Percentiles rank a stretch among this genome's conserved stretches.
Evolutionary conservation across 805 yeast genomes (phyloP).

Genomic region (Metschnikowia santaceciliae): DNA sequence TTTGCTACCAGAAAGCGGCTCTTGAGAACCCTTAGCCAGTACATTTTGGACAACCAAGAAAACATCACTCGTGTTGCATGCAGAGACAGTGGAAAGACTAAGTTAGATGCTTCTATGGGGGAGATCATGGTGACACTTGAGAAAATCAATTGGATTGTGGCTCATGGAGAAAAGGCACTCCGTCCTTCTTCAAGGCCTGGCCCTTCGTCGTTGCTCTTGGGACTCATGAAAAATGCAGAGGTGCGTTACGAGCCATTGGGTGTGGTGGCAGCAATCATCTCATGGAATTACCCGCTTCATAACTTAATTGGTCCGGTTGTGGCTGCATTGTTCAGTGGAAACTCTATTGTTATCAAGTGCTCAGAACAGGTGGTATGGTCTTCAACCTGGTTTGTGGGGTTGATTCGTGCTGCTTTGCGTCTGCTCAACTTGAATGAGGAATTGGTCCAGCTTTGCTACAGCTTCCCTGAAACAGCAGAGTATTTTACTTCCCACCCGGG

Average conservation of each 20-base stretch:
- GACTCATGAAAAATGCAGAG: conserved; percentile 82
- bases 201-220: conserved; percentile 79
- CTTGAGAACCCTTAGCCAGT: conserved; percentile 65
- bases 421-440: conserved; percentile 75
- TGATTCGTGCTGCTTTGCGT: conserved; percentile 68
- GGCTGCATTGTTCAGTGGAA: conserved; percentile 87
- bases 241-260: conserved; percentile 92
- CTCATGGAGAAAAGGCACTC: conserved; percentile 73
- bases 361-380: conserved; percentile 97
- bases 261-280: conserved; percentile 81
- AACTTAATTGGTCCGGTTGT: conserved; percentile 89
- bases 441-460: conserved; percentile 81
- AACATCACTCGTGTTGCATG: conserved; percentile 89
- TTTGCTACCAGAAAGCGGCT: conserved; percentile 67
- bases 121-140: conserved; percentile 94
- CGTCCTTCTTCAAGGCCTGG: conserved; percentile 77
- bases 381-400: conserved; percentile 67
- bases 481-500: conserved; percentile 80
- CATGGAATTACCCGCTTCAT: conserved; percentile 98
- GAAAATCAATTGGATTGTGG: conserved; percentile 83
- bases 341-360: conserved; percentile 87
- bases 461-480: conserved; percentile 88
- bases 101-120: conserved; percentile 94
- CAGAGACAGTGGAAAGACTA: conserved; percentile 93
- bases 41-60: conserved; percentile 76